phyloP scores from a whole-genome alignment of 192 early-diverging fungal genomes.

The Gonapodya sp. region DNA sequence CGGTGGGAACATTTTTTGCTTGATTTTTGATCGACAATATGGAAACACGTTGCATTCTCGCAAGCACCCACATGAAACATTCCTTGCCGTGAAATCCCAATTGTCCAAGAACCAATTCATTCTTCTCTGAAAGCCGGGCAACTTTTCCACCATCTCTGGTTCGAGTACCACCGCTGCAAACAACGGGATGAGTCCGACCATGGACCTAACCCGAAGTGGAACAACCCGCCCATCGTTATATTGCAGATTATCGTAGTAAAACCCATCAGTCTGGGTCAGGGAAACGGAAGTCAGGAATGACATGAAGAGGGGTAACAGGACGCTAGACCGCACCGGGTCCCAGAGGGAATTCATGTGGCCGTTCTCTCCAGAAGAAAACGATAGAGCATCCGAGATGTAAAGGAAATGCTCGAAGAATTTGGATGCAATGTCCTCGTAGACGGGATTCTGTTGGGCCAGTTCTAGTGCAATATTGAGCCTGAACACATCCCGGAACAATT shows the following conservation, averaged over 20 bases:
- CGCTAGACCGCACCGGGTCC: constrained; percentile 29
- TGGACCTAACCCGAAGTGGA: constrained; percentile 37
- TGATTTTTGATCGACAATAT: too few species aligned
- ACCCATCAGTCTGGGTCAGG: constrained; percentile 24
- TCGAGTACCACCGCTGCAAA: constrained; percentile 33
- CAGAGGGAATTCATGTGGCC: constrained; percentile 1
- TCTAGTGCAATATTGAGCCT: constrained; percentile 22
- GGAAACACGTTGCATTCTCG: background rate
- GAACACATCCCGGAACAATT: too few species aligned
- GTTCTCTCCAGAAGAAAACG: constrained; percentile 21
- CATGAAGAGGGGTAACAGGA: constrained; percentile 11
- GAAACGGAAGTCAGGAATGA: background rate
- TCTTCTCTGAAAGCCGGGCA: constrained; percentile 21
- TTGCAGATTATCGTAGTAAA: constrained; percentile 40
- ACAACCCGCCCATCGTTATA: constrained; percentile 31
- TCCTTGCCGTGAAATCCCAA: constrained; percentile 21
- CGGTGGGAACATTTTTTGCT: too few species aligned
- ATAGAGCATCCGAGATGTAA: constrained; percentile 45
- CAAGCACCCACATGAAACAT: constrained; percentile 12
- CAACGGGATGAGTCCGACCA: constrained; percentile 40
- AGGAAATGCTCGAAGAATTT: constrained; percentile 50
- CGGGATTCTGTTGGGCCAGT: constrained; percentile 19
- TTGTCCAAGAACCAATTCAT: constrained; percentile 30
- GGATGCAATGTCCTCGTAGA: constrained; percentile 35
- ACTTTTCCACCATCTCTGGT: constrained; percentile 17